Evolutionary conservation across 192 early-diverging fungal genomes (phyloP).

Genomic region (Funneliformis mosseae): DNA sequence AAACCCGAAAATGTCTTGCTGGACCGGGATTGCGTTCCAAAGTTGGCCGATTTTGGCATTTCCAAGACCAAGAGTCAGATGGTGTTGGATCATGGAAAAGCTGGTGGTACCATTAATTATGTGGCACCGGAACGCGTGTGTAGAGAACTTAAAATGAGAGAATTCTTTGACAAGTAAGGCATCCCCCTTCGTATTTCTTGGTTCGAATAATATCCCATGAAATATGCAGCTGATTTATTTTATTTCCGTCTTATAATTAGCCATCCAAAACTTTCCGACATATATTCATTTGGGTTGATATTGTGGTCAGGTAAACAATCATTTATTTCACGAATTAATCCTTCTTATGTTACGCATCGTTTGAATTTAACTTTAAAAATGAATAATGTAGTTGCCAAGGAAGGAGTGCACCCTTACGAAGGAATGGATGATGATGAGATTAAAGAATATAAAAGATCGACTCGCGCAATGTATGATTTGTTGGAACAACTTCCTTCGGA

Average conservation of each 20-base stretch:
- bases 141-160: slow-evolving; percentile 16
- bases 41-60: slow-evolving; percentile 31
- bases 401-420: slow-evolving; percentile 28
- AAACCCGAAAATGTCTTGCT: slow-evolving; percentile 31
- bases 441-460: slow-evolving; percentile 14
- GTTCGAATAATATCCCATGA: not conserved
- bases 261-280: slow-evolving; percentile 23
- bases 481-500: not conserved
- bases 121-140: slow-evolving; percentile 27
- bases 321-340: not conserved
- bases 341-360: not conserved
- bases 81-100: slow-evolving; percentile 23
- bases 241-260: not conserved
- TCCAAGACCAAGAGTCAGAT: slow-evolving; percentile 24
- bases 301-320: slow-evolving; percentile 27
- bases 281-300: slow-evolving; percentile 31
- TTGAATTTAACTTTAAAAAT: not conserved
- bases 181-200: not conserved
- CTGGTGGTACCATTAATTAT: slow-evolving; percentile 28
- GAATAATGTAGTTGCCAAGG: slow-evolving; percentile 11
- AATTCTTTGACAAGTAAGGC: slow-evolving; percentile 22
- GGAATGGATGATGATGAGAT: slow-evolving; percentile 21
- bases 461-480: not conserved
- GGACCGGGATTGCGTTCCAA: slow-evolving; percentile 7
- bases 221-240: not conserved